Evolutionary conservation across 345 rosid species (phyloP).

Genomic region (Salix koriyanagi): DNA sequence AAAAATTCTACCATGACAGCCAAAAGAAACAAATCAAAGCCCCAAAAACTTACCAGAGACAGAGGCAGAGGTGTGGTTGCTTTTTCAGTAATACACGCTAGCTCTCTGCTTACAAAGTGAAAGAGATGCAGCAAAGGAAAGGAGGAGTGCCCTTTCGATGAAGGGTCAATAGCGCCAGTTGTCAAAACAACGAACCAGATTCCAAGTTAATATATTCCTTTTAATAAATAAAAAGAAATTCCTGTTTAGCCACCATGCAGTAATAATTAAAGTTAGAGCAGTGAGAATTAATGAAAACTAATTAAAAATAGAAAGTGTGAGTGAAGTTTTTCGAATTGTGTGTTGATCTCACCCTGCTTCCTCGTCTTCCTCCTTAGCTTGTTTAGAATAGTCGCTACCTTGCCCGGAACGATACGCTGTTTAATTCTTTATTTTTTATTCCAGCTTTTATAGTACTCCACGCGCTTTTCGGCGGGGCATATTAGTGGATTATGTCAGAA

Average conservation of each 20-base stretch:
- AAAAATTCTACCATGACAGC: background rate
- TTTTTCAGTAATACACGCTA: background rate
- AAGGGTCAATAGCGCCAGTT: background rate
- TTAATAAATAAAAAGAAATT: background rate
- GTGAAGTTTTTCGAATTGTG: background rate
- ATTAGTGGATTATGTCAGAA: no score
- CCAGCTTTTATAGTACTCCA: no score
- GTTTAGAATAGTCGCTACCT: no score
- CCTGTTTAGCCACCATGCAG: background rate
- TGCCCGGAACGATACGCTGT: no score
- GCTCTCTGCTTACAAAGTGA: background rate
- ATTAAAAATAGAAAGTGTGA: background rate
- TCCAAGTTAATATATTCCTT: background rate
- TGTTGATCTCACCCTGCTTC: background rate
- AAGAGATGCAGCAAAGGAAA: background rate
- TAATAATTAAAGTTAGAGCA: background rate
- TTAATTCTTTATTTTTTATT: no score
- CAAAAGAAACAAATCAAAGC: background rate
- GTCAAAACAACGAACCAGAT: background rate
- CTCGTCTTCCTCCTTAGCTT: background rate
- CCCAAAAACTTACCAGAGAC: background rate
- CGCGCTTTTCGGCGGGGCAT: no score
- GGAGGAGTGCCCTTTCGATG: background rate
- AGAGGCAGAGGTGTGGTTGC: background rate
- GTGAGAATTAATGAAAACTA: background rate